Percentiles rank a stretch among this genome's conserved stretches.
Evolutionary conservation across 495 filamentous ascomycete species (phyloP).

Genomic region (Penicillium psychrofluorescens): DNA sequence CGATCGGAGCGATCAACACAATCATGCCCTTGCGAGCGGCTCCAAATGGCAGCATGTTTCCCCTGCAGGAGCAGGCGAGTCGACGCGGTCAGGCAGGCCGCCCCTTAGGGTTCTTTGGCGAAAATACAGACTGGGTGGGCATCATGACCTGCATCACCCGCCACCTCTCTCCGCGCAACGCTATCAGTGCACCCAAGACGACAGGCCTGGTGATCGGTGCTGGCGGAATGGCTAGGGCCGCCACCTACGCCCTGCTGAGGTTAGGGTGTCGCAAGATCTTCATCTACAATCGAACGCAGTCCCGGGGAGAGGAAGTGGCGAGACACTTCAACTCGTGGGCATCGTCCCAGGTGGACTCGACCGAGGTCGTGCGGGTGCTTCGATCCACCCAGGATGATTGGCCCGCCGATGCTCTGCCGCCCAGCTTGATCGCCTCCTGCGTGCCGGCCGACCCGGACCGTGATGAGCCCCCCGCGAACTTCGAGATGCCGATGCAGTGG

Average conservation of each 20-base stretch:
- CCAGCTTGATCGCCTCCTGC: slow-evolving; percentile 71
- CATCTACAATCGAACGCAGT: slow-evolving; percentile 62
- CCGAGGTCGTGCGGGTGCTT: slow-evolving; percentile 53
- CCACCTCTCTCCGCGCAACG: slow-evolving; percentile 73
- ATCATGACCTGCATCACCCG: slow-evolving; percentile 63
- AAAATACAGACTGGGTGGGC: slow-evolving; percentile 82
- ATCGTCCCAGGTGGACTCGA: slow-evolving; percentile 33
- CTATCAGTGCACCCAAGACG: slow-evolving; percentile 55
- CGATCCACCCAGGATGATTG: slow-evolving; percentile 52
- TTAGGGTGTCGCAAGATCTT: slow-evolving; percentile 76
- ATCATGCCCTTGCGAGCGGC: slow-evolving; percentile 65
- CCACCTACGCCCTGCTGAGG: slow-evolving; percentile 72
- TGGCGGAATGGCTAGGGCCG: slow-evolving; percentile 74
- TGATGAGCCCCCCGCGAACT: slow-evolving; percentile 59
- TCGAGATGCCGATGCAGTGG: slow-evolving; percentile 70
- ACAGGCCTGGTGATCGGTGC: slow-evolving; percentile 71
- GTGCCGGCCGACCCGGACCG: slow-evolving; percentile 63
- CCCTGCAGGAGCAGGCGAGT: slow-evolving; percentile 55
- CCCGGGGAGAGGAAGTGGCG: slow-evolving; percentile 58
- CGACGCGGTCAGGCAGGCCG: slow-evolving; percentile 59
- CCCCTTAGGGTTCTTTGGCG: slow-evolving; percentile 65
- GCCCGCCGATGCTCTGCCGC: slow-evolving; percentile 55
- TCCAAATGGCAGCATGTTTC: slow-evolving; percentile 54
- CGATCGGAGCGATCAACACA: slow-evolving; percentile 77
- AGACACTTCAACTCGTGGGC: slow-evolving; percentile 62